Evolutionary conservation across 192 early-diverging fungal species (phyloP).

Genomic region (Chytriomyces sp.): DNA sequence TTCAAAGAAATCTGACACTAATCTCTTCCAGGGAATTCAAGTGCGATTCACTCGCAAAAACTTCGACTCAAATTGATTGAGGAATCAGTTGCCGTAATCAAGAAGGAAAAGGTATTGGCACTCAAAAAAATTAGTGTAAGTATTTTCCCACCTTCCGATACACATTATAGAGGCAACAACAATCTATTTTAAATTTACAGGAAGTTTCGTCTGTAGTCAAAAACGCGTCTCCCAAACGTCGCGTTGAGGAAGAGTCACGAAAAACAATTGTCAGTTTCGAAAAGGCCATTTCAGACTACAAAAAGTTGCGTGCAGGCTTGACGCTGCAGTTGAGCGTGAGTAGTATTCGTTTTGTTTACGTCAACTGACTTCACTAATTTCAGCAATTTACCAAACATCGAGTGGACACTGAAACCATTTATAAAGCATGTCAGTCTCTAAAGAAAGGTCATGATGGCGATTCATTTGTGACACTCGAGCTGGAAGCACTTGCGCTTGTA

Average conservation of each 20-base stretch:
- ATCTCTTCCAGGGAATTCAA: neutral
- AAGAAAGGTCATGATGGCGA: neutral
- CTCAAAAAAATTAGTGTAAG: too few relatives aligned
- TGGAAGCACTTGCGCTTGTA: neutral
- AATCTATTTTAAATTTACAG: too few relatives aligned
- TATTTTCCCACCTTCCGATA: too few relatives aligned
- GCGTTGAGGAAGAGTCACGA: slow-evolving; percentile 6
- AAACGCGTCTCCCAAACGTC: neutral
- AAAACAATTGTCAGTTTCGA: slow-evolving; percentile 3
- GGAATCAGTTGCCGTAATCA: neutral
- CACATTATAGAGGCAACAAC: too few relatives aligned
- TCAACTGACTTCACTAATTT: too few relatives aligned
- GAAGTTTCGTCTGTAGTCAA: neutral
- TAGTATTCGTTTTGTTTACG: neutral
- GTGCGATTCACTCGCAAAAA: neutral
- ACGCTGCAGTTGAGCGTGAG: slow-evolving; percentile 1
- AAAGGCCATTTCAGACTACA: neutral
- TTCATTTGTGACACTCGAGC: too few relatives aligned
- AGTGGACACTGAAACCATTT: slow-evolving; percentile 5
- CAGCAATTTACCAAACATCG: slow-evolving; percentile 1
- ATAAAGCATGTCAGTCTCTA: neutral
- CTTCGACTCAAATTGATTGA: slow-evolving; percentile 6
- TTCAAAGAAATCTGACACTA: neutral
- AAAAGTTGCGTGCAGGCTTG: neutral
- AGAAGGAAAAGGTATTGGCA: neutral